These are phyloP conservation scores for Phytophthora colocasiae DNA, from an alignment of 352 stramenopile genomes.

Conservation along the genomic window DNA sequence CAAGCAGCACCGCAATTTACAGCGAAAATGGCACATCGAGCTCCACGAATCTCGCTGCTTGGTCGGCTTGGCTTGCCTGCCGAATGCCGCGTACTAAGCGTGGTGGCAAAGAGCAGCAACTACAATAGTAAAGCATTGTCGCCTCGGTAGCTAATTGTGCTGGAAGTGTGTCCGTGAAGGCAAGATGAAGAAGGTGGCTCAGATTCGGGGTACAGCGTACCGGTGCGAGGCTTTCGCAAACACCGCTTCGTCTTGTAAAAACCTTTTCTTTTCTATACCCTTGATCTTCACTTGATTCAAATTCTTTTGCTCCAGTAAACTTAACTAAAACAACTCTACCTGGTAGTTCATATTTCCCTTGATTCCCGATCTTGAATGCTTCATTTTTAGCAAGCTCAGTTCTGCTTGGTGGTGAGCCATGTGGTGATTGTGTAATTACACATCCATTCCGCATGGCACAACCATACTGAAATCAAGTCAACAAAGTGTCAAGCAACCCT, in stretches of 20 bases:
- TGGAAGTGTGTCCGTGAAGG: too few relatives aligned
- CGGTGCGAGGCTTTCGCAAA: too few relatives aligned
- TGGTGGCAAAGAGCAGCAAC: constrained; percentile 21
- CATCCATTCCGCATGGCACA: constrained; percentile 3
- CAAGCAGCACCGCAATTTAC: constrained; percentile 32
- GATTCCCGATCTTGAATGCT: constrained; percentile 7
- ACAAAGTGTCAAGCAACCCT: constrained; percentile 5
- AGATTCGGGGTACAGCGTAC: too few relatives aligned
- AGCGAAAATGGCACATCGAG: constrained; percentile 7
- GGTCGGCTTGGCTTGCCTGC: constrained; percentile 4
- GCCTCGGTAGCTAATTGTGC: too few relatives aligned
- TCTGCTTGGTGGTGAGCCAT: constrained; percentile 37
- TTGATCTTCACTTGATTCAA: background rate
- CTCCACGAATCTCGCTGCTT: constrained; percentile 17
- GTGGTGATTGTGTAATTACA: constrained; percentile 15
- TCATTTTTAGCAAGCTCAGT: constrained; percentile 1
- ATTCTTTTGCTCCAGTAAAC: background rate
- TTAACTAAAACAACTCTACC: background rate
- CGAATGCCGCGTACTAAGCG: background rate
- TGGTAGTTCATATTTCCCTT: constrained; percentile 6
- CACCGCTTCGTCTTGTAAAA: background rate
- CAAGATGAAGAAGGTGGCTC: background rate
- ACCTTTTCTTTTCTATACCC: constrained; percentile 2
- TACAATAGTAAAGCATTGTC: background rate
- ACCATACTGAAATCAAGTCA: constrained; percentile 22